Conservation (phyloP, 2,329 filamentous ascomycete genomes). For the Escovopsis sp. region DNA sequence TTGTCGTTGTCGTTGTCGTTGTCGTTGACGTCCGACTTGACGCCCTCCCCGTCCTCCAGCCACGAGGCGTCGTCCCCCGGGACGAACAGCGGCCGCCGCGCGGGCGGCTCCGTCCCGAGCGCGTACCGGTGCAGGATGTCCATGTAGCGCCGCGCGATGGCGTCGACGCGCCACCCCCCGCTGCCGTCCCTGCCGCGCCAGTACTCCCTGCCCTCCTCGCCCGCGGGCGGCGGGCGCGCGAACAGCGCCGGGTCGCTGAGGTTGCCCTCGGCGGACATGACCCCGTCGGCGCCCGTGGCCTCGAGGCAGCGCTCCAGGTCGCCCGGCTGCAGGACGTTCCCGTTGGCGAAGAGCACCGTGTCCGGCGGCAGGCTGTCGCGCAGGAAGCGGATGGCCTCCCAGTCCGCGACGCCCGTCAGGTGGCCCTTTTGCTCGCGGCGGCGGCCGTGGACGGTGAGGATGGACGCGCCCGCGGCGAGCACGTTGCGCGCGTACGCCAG, state of each 20-base stretch:
- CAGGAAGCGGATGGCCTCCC: conserved; percentile 69
- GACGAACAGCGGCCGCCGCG: conserved; percentile 58
- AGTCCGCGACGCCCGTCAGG: conserved; percentile 84
- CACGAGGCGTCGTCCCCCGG: conserved; percentile 39
- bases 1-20: no score
- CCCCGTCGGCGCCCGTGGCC: conserved; percentile 74
- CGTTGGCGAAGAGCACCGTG: conserved; percentile 92
- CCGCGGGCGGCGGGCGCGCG: conserved; percentile 46
- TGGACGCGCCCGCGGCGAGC: conserved; percentile 74
- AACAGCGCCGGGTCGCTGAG: conserved; percentile 87
- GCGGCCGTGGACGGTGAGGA: conserved; percentile 84
- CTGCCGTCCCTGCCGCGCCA: conserved; percentile 65
- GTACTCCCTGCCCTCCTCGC: conserved; percentile 62
- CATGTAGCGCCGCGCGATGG: conserved; percentile 73
- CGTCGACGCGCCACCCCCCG: conserved; percentile 81
- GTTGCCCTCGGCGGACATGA: conserved; percentile 96
- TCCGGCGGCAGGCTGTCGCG: conserved; percentile 71
- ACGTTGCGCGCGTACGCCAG: conserved; percentile 82
- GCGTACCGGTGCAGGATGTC: conserved; percentile 78
- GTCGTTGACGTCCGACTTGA: no score
- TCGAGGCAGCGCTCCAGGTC: conserved; percentile 68
- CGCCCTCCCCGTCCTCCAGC: conserved; percentile 20
- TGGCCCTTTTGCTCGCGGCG: conserved; percentile 90
- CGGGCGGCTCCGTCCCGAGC: conserved; percentile 49
- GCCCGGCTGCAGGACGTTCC: conserved; percentile 70